These are phyloP conservation scores for Cynara cardunculus DNA, from an alignment of 129 eudicot genomes.

Conservation along the genomic window DNA sequence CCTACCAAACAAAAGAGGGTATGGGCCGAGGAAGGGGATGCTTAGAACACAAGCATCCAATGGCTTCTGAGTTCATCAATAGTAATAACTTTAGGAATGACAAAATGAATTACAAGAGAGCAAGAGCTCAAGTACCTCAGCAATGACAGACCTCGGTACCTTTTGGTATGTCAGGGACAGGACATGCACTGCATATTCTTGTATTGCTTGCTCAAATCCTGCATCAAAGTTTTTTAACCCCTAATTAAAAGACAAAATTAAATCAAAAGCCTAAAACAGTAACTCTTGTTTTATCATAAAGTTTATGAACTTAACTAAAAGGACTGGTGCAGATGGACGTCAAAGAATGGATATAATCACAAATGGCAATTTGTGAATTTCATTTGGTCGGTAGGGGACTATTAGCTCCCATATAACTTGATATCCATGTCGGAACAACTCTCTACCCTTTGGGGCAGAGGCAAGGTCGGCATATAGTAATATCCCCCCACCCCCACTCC, in stretches of 20 bases:
- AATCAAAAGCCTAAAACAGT: not conserved
- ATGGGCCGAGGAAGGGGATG: not conserved
- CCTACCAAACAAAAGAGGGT: not conserved
- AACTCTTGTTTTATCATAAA: not conserved
- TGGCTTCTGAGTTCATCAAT: not conserved
- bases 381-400: not conserved
- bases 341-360: not conserved
- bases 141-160: conserved; percentile 67
- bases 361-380: not conserved
- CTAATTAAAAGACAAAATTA: not conserved
- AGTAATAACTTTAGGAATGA: not conserved
- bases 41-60: not conserved
- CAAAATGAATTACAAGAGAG: not conserved
- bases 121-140: conserved; percentile 60
- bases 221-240: conserved; percentile 8
- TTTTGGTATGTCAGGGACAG: conserved; percentile 81
- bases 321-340: not conserved
- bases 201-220: conserved; percentile 97
- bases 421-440: no score
- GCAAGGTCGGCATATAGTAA: no score
- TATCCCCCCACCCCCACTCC: no score
- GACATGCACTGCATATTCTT: conserved; percentile 78
- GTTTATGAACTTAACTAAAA: not conserved
- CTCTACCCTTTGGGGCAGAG: no score
- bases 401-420: not conserved